Percentiles rank a stretch among this genome's conserved stretches.
Evolutionary conservation across 2,329 filamentous ascomycete species (phyloP).

Genomic region (Sordariomycetes sp.): DNA sequence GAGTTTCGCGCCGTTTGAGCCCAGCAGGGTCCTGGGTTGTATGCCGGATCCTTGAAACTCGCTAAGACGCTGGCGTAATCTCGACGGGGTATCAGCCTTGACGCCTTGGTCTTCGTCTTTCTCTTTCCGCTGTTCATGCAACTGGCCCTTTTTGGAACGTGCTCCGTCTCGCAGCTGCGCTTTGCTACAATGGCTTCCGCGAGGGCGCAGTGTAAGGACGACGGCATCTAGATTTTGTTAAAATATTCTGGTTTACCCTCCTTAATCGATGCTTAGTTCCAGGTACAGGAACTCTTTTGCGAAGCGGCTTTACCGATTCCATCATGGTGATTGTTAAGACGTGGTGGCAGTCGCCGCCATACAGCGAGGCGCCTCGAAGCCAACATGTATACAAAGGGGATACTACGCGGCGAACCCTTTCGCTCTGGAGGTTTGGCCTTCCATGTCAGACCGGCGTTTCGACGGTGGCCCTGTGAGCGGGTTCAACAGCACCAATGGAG

Average conservation of each 20-base stretch:
- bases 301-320: no score
- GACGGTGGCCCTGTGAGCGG: background rate
- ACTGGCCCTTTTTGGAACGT: background rate
- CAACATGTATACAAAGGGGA: background rate
- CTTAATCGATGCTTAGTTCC: no score
- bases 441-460: background rate
- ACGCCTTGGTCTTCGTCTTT: background rate
- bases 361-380: background rate
- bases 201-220: background rate
- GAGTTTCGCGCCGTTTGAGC: background rate
- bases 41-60: constrained; percentile 39
- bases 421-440: background rate
- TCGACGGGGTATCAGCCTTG: constrained; percentile 31
- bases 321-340: no score
- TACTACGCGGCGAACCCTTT: background rate
- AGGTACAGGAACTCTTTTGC: no score
- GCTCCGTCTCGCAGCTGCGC: background rate
- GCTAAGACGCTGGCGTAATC: constrained; percentile 32
- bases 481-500: background rate
- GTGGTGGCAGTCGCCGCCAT: no score
- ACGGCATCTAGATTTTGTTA: no score
- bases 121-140: background rate
- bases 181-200: background rate
- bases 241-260: no score
- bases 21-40: constrained; percentile 9